phyloP scores from a whole-genome alignment of 208 protist genomes.

The Naegleria lovaniensis region DNA sequence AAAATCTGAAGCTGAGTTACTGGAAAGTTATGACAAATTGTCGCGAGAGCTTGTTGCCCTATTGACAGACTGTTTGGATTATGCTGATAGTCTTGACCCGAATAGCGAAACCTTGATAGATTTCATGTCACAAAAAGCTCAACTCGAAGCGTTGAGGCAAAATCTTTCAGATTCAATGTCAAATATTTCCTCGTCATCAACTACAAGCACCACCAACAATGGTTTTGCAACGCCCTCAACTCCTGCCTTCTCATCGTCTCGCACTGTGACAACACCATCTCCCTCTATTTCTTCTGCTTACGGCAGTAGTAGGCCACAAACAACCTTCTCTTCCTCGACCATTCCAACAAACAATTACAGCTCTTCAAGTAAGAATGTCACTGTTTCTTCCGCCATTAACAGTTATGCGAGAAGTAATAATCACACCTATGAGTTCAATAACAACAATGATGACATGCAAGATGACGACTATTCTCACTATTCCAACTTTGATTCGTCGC shows the following conservation, averaged over 20 bases:
- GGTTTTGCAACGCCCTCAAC: background rate
- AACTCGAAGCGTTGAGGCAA: background rate
- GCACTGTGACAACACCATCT: background rate
- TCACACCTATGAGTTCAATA: background rate
- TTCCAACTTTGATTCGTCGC: background rate
- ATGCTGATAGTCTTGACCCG: background rate
- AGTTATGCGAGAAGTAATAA: background rate
- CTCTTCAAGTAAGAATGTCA: background rate
- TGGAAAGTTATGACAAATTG: background rate
- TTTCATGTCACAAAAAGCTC: background rate
- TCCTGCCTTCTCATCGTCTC: background rate
- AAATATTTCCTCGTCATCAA: background rate
- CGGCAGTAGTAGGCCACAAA: background rate
- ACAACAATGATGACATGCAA: background rate
- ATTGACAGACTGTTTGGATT: background rate
- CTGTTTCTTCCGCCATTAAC: background rate
- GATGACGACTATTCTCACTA: background rate
- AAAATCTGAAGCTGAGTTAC: background rate
- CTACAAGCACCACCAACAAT: background rate
- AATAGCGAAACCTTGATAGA: background rate
- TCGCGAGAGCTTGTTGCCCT: background rate
- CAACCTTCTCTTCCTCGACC: background rate
- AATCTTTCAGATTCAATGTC: background rate
- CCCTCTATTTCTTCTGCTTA: background rate
- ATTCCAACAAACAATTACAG: background rate